A percentile compares a stretch with the other conserved stretches of the same genome.
phyloP scores from a whole-genome alignment of 139 green algal species.

The Tetratostichococcus sp. region DNA sequence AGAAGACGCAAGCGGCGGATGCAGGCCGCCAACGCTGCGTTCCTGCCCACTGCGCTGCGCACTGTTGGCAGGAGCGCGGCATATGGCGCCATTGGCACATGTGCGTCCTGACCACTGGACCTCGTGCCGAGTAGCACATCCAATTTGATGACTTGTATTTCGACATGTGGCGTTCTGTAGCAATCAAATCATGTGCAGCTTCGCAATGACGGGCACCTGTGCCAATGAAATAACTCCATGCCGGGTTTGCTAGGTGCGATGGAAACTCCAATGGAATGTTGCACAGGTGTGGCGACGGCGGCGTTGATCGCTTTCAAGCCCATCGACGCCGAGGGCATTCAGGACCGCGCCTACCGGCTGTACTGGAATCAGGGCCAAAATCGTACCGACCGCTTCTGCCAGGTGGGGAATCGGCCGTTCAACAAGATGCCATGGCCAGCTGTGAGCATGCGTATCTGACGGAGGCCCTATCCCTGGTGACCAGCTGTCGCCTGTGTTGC shows the following conservation, averaged over 20 bases:
- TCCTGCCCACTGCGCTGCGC: neutral
- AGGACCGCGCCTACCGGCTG: conserved; percentile 54
- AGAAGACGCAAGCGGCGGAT: neutral
- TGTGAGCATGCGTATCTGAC: conserved; percentile 1
- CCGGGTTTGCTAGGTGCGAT: too few relatives aligned
- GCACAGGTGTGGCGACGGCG: neutral
- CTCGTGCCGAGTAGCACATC: too few relatives aligned
- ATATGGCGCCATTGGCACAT: conserved; percentile 5
- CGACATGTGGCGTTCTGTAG: too few relatives aligned
- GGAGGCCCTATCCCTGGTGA: conserved; percentile 4
- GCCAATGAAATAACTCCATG: neutral
- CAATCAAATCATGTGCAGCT: too few relatives aligned
- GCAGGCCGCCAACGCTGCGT: neutral
- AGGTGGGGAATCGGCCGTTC: conserved; percentile 16
- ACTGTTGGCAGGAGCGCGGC: conserved; percentile 3
- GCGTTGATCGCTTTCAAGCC: neutral
- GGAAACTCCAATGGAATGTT: too few relatives aligned
- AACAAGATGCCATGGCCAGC: too few relatives aligned
- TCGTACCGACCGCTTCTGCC: conserved; percentile 26
- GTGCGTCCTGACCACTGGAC: neutral
- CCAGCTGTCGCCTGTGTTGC: too few relatives aligned
- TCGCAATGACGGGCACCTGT: too few relatives aligned
- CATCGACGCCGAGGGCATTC: conserved; percentile 27
- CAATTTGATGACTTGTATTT: too few relatives aligned
- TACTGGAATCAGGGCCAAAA: conserved; percentile 52